Evolutionary conservation across 495 filamentous ascomycete species (phyloP), one percentile per base, ranked within the genome.

Genomic region (Neurospora sp.): DNA sequence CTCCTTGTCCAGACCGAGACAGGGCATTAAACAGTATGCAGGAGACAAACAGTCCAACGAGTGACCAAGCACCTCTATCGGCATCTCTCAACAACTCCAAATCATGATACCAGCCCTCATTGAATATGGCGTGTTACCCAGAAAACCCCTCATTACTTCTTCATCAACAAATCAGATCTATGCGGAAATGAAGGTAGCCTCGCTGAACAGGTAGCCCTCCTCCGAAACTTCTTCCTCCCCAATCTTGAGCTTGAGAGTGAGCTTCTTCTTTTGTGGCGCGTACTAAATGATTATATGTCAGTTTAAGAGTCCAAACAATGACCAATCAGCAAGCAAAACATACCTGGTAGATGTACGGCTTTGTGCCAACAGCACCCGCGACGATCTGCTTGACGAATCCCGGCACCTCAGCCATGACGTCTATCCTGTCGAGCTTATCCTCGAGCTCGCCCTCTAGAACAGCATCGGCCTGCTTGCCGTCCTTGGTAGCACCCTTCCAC

Each of bases 301-400:
- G 44, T 39, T 39, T 9, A n/a, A 53, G 1, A 31, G 31, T 31
- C 22, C 18, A 16, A 7, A n/a, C 2, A n/a, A 27, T 65, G n/a
- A 16, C 5, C 20, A 0, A 37, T 16, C 16, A 40, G 69, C 10
- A 68, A 18, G 27, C 37, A 12, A 20, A 22, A 78, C 85, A 53
- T 78, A 95, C 94, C 88, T 97, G 95, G 84, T 97, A 99, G 78
- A 99, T 98, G 80, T 97, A 99, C 9, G 96, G 96, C 83, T 92
- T 93, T 27, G 96, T 95, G 73, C 96, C 96, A 3, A 90, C 93
- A 53, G 94, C 93, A 59, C 87, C 89, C 45, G 91, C 92, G 12
- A 96, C 93, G 80, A 99, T 92, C 69, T 87, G 89, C 89, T 98
- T 99, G 77, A 99, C 90, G 77, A 99, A 97, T 39, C 92, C 92